These are phyloP conservation scores for Boletellus deceptivus DNA, from an alignment of 1,284 basidiomycete species.

Conservation along the genomic window DNA sequence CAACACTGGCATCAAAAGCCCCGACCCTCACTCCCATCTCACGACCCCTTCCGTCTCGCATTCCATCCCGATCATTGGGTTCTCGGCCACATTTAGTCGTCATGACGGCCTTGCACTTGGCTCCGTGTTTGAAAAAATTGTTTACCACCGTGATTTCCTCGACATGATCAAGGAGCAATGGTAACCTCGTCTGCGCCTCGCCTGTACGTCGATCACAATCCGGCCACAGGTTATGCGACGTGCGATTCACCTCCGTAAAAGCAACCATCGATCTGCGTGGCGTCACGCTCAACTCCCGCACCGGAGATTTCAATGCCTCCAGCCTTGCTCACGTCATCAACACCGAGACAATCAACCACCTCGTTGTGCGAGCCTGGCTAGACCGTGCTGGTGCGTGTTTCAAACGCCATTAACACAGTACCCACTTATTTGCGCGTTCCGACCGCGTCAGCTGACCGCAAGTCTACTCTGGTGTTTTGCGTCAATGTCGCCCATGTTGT, in stretches of 20 bases:
- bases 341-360: constrained; percentile 68
- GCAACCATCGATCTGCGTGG: constrained; percentile 69
- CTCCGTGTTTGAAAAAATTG: constrained; percentile 87
- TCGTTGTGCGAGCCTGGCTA: constrained; percentile 80
- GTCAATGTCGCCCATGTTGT: constrained; percentile 85
- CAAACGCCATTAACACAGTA: constrained; percentile 2
- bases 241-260: constrained; percentile 79
- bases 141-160: constrained; percentile 91
- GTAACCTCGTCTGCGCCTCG: constrained; percentile 38
- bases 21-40: constrained; percentile 42
- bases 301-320: constrained; percentile 78
- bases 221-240: constrained; percentile 71
- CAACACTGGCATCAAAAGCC: constrained; percentile 56
- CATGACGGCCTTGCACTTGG: constrained; percentile 90
- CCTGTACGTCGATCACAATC: constrained; percentile 2
- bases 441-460: constrained; percentile 49
- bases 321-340: constrained; percentile 81
- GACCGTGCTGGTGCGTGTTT: constrained; percentile 65
- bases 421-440: background rate
- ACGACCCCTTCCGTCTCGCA: constrained; percentile 38
- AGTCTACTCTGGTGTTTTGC: constrained; percentile 90
- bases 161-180: constrained; percentile 94
- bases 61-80: constrained; percentile 85
- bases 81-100: constrained; percentile 92
- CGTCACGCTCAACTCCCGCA: constrained; percentile 62